Percentiles rank a stretch among this genome's conserved stretches.
Evolutionary conservation across 192 early-diverging fungal genomes (phyloP).

Genomic region (Gigaspora rosea): DNA sequence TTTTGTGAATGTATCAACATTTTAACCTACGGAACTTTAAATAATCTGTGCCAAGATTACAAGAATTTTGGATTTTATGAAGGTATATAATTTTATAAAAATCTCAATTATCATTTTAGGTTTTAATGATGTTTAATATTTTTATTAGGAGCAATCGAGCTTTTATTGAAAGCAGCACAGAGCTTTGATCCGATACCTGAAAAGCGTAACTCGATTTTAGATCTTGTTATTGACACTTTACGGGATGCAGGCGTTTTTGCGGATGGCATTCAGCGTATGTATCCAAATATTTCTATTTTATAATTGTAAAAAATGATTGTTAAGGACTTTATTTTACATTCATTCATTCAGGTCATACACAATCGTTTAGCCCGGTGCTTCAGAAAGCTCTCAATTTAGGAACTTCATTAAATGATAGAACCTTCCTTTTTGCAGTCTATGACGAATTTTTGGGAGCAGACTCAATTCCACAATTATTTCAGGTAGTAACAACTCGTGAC

Average conservation of each 20-base stretch:
- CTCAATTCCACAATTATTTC: slow-evolving; percentile 24
- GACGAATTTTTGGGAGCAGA: slow-evolving; percentile 25
- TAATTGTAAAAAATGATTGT: not conserved
- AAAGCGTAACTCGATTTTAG: slow-evolving; percentile 10
- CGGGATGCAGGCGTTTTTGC: slow-evolving; percentile 22
- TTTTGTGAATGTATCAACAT: slow-evolving; percentile 27
- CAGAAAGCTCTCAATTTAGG: slow-evolving; percentile 27
- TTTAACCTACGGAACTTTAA: slow-evolving; percentile 30
- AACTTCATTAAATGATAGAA: slow-evolving; percentile 12
- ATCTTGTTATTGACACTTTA: slow-evolving; percentile 13
- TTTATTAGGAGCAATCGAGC: slow-evolving; percentile 20
- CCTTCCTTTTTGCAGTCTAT: slow-evolving; percentile 26
- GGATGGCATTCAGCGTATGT: slow-evolving; percentile 5
- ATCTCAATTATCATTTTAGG: not conserved
- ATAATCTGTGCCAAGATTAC: slow-evolving; percentile 26
- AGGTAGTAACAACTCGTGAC: slow-evolving; percentile 1
- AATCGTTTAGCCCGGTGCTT: slow-evolving; percentile 4
- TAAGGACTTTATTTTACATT: not conserved
- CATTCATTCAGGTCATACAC: not conserved
- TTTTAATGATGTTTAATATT: not conserved
- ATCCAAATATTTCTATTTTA: not conserved
- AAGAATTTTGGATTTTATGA: slow-evolving; percentile 15
- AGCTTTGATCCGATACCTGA: slow-evolving; percentile 5
- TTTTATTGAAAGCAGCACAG: slow-evolving; percentile 19
- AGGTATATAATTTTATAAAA: not conserved